A percentile compares a stretch with the other conserved stretches of the same genome.
Evolutionary conservation across 139 green algal species (phyloP).

Genomic region (Pedinophyceae sp.): DNA sequence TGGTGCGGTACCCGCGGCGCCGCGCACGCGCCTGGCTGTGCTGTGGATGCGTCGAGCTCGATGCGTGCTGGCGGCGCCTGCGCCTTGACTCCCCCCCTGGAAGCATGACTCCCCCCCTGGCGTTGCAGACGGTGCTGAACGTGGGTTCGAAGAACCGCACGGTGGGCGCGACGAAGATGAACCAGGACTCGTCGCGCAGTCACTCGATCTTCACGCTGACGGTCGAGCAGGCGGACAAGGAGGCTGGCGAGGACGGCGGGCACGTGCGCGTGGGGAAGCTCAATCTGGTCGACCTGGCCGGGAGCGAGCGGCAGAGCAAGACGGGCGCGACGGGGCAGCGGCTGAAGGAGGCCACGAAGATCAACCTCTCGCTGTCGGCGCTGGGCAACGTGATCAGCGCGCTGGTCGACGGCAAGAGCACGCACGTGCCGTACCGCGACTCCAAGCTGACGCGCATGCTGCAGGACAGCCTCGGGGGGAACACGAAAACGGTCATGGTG

Average conservation of each 20-base stretch:
- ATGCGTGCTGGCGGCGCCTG: too few relatives aligned
- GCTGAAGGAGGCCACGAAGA: constrained; percentile 65
- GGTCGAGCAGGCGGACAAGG: constrained; percentile 11
- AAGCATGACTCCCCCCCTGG: too few relatives aligned
- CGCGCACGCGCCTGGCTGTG: too few relatives aligned
- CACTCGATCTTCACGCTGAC: constrained; percentile 14
- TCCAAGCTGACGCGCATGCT: constrained; percentile 19
- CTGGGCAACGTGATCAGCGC: constrained; percentile 68
- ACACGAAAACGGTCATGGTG: constrained; percentile 71
- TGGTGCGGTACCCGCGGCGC: too few relatives aligned
- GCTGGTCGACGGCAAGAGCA: constrained; percentile 48
- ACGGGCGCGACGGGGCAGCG: constrained; percentile 45
- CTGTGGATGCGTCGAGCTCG: too few relatives aligned
- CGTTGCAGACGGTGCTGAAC: too few relatives aligned
- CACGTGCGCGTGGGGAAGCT: constrained; percentile 62
- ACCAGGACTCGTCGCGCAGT: constrained; percentile 7
- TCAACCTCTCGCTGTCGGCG: constrained; percentile 72
- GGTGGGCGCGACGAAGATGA: constrained; percentile 15
- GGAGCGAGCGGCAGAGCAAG: constrained; percentile 81
- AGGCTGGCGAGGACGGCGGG: constrained; percentile 8
- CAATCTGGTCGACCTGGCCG: constrained; percentile 88
- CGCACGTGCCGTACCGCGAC: constrained; percentile 43
- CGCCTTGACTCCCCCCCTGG: too few relatives aligned
- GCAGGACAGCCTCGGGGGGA: constrained; percentile 61
- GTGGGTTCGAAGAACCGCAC: constrained; percentile 12